A percentile compares a stretch with the other conserved stretches of the same genome.
phyloP scores from a whole-genome alignment of 164 flowering plant genomes.

The Annona cherimola region DNA sequence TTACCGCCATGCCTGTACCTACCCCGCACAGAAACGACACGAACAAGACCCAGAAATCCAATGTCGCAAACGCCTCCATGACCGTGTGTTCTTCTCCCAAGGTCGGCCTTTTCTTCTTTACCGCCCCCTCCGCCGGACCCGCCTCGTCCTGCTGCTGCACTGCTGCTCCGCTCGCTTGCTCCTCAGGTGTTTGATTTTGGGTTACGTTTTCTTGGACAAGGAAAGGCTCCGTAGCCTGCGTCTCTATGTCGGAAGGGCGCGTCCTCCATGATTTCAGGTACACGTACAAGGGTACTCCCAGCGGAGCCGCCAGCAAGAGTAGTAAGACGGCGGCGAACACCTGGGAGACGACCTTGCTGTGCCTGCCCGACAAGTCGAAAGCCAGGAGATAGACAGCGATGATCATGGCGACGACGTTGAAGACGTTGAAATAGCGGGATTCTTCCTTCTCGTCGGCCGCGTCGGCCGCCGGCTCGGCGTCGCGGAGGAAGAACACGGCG shows the following conservation, averaged over 20 bases:
- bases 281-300: slow-evolving; percentile 46
- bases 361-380: slow-evolving; percentile 34
- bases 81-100: slow-evolving; percentile 92
- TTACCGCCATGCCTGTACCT: slow-evolving; percentile 85
- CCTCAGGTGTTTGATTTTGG: neutral
- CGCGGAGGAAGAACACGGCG: slow-evolving; percentile 67
- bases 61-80: slow-evolving; percentile 44
- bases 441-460: slow-evolving; percentile 22
- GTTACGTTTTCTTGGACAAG: slow-evolving; percentile 12
- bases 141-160: neutral
- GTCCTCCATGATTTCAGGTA: neutral
- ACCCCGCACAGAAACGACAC: slow-evolving; percentile 83
- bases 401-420: slow-evolving; percentile 31
- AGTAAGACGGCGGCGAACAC: slow-evolving; percentile 27
- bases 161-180: too few species aligned
- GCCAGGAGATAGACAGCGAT: slow-evolving; percentile 36
- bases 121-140: slow-evolving; percentile 9
- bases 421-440: slow-evolving; percentile 22
- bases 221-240: slow-evolving; percentile 34
- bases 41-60: slow-evolving; percentile 82
- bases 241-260: slow-evolving; percentile 29
- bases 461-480: slow-evolving; percentile 32
- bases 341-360: slow-evolving; percentile 24
- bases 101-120: slow-evolving; percentile 27
- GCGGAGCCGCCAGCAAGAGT: slow-evolving; percentile 33